A percentile compares a stretch with the other conserved stretches of the same genome.
These are phyloP conservation scores for Diutina scorzettiae DNA, from an alignment of 1,139 yeast species.

Conservation along the genomic window DNA sequence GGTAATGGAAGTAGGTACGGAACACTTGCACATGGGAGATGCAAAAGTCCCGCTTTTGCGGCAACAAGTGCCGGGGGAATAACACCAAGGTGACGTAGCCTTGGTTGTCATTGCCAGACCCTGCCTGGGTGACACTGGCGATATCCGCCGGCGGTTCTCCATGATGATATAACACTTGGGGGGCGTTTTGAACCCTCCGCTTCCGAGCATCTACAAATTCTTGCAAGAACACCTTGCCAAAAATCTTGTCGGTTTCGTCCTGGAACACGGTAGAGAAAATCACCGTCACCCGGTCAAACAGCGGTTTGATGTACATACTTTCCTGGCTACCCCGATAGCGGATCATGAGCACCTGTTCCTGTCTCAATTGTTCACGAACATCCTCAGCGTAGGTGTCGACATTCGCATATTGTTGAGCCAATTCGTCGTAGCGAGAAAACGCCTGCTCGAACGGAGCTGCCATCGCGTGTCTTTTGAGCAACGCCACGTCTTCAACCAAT, in stretches of 20 bases:
- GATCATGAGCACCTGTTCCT: constrained; percentile 56
- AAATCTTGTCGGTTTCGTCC: constrained; percentile 93
- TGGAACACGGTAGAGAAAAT: constrained; percentile 88
- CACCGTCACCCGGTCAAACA: constrained; percentile 93
- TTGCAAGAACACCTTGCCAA: constrained; percentile 90
- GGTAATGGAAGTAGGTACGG: constrained; percentile 96
- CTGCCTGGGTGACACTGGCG: constrained; percentile 23
- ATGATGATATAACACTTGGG: constrained; percentile 88
- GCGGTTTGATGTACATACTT: constrained; percentile 80
- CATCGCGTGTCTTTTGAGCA: constrained; percentile 74
- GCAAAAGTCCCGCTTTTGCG: constrained; percentile 70
- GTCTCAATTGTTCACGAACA: constrained; percentile 33
- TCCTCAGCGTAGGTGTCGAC: constrained; percentile 39
- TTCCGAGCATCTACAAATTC: constrained; percentile 97
- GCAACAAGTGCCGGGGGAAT: constrained; percentile 62
- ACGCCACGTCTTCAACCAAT: constrained; percentile 27
- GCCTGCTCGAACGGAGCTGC: constrained; percentile 92
- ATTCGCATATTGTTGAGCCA: constrained; percentile 43
- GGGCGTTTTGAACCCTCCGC: constrained; percentile 94
- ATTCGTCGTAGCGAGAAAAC: constrained; percentile 61
- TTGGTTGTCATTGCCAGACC: constrained; percentile 39
- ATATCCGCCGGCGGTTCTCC: constrained; percentile 92
- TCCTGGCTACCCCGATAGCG: constrained; percentile 84
- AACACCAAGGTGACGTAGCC: constrained; percentile 71
- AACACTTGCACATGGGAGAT: constrained; percentile 84